Base-by-base conservation (phyloP, 345 rosid species). In the Geranium rotundifolium region DNA sequence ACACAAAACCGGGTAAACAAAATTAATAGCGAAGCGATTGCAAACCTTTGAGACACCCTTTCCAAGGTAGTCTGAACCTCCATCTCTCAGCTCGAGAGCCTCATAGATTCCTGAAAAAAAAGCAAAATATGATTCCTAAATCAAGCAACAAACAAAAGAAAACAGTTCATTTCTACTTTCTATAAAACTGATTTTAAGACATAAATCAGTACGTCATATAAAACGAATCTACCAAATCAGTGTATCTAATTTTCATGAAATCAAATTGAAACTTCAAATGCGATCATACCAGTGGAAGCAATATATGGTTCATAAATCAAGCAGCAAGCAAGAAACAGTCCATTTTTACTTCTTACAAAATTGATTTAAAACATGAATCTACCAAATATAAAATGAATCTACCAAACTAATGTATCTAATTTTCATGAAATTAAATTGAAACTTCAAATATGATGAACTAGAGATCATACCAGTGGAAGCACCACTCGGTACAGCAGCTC, bases 401-500 rank as follows among this genome's bases (percentile, higher is more conserved):
- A 34, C 10, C 41, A 34, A 34, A 4, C 41, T 4, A 5, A 4
- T 34, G 41, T 34, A 23, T 23, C 27, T 23, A 23, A 23, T 23
- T 23, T 23, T 23, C 27, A 37, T 5, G 46, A 37, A 37, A 37
- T 30, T 3, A 57, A 29, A 57, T 57, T 1, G 14, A 17, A 4
- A 31, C 4, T 15, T 41, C 9, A 20, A 16, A 20, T 19, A 5
- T 19, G 30, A 12, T 17, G 2, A 7, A 1, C 6, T 2, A 49
- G 0, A 2, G 5, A 52, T 67, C 72, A 58, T 84, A 92, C 98
- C 98, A 19, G 96, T 89, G 69, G 98, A 92, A 72, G 98, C 98
- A 63, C 97, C 98, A 70, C 98, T 92, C 0, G 98, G 96, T 49
- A 92, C 98, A 5, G 95, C 97, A 19, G 98, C 98, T 68, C 93